phyloP scores from a whole-genome alignment of 1,284 basidiomycete genomes.

The Coriolopsis trogii region DNA sequence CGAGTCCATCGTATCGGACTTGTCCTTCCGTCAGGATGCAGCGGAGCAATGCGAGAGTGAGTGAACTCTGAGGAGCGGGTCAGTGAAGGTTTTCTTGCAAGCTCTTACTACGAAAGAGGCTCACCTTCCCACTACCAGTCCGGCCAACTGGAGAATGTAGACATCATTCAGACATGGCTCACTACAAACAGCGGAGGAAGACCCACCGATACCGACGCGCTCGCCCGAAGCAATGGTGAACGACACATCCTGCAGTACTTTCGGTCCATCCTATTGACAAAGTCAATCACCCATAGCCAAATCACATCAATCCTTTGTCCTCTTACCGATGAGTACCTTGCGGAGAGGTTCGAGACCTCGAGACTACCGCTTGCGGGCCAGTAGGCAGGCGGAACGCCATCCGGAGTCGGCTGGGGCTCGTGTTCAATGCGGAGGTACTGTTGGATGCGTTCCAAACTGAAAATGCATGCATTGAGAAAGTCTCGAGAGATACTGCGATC shows the following conservation, averaged over 20 bases:
- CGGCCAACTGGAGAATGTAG: slow-evolving; percentile 49
- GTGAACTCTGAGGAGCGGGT: slow-evolving; percentile 36
- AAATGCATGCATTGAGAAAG: not conserved
- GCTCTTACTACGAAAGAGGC: not conserved
- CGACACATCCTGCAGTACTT: slow-evolving; percentile 47
- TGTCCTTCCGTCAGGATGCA: slow-evolving; percentile 50
- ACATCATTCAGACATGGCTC: not conserved
- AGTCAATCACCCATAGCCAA: not conserved
- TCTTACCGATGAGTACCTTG: slow-evolving; percentile 49
- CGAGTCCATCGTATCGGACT: slow-evolving; percentile 39
- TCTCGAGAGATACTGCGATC: not conserved
- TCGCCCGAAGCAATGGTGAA: slow-evolving; percentile 53
- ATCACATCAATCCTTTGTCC: slow-evolving; percentile 7
- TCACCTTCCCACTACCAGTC: slow-evolving; percentile 49
- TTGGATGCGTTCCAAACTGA: slow-evolving; percentile 45
- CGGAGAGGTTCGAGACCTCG: slow-evolving; percentile 60
- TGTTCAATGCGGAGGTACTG: slow-evolving; percentile 74
- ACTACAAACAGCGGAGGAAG: not conserved
- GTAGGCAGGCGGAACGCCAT: slow-evolving; percentile 68
- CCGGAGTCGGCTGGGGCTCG: slow-evolving; percentile 53
- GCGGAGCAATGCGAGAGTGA: slow-evolving; percentile 44
- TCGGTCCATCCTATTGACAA: slow-evolving; percentile 38
- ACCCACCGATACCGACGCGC: slow-evolving; percentile 63
- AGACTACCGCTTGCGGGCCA: slow-evolving; percentile 80
- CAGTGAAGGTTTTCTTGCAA: not conserved